These are phyloP conservation scores for Kurtzmaniella quercitrusa DNA, from an alignment of 1,139 yeast species.

Conservation along the genomic window DNA sequence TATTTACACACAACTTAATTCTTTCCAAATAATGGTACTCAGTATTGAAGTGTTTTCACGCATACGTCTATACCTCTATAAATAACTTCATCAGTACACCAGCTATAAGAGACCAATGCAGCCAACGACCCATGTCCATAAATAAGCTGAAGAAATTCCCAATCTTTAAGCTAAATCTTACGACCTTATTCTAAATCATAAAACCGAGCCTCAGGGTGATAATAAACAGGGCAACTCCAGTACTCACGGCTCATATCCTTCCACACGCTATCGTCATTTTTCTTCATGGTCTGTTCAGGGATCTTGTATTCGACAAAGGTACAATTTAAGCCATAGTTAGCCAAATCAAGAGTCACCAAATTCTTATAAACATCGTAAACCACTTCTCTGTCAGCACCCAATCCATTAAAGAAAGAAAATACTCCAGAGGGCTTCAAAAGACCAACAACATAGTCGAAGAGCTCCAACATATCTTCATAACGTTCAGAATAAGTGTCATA, in stretches of 20 bases:
- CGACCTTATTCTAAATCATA: slow-evolving; percentile 17
- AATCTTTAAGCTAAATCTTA: too few species aligned
- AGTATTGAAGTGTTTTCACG: too few species aligned
- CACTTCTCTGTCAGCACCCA: slow-evolving; percentile 91
- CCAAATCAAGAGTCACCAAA: slow-evolving; percentile 76
- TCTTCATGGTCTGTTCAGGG: slow-evolving; percentile 27
- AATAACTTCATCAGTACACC: not conserved
- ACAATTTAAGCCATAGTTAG: slow-evolving; percentile 71
- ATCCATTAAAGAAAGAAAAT: slow-evolving; percentile 88
- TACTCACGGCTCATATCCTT: slow-evolving; percentile 66
- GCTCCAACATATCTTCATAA: slow-evolving; percentile 75
- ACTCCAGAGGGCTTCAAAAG: slow-evolving; percentile 74
- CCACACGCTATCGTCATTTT: slow-evolving; percentile 51
- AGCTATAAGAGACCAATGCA: too few species aligned
- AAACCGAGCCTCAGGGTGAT: slow-evolving; percentile 60
- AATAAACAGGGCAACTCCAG: slow-evolving; percentile 68
- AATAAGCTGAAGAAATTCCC: not conserved
- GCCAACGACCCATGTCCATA: not conserved
- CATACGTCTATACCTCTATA: too few species aligned
- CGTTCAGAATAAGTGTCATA: slow-evolving; percentile 94
- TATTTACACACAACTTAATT: too few species aligned
- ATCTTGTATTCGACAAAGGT: slow-evolving; percentile 46
- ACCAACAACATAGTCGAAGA: slow-evolving; percentile 80
- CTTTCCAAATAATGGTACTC: too few species aligned
- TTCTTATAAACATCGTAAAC: slow-evolving; percentile 86